phyloP scores from a whole-genome alignment of 495 filamentous ascomycete species.

The Penicillium atrosanguineum region DNA sequence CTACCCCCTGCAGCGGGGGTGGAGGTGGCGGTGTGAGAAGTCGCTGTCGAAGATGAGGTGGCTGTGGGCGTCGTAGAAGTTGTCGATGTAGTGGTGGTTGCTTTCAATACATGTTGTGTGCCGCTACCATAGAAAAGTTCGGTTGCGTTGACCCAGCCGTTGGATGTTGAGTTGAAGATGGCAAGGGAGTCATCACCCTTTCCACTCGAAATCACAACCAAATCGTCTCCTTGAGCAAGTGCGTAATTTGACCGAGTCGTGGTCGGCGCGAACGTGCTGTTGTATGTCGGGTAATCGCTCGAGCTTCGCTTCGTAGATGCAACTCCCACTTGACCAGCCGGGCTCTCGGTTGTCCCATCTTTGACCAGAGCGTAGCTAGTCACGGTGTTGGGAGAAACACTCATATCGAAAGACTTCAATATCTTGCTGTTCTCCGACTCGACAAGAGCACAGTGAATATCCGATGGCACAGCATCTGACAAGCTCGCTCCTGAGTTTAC shows the following conservation, averaged over 20 bases:
- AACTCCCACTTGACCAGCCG: conserved; percentile 31
- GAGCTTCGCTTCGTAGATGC: conserved; percentile 43
- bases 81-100: conserved; percentile 41
- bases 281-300: conserved; percentile 74
- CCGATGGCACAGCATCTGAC: conserved; percentile 52
- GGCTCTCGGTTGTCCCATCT: conserved; percentile 34
- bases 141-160: conserved; percentile 78
- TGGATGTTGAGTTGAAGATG: conserved; percentile 77
- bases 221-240: conserved; percentile 54
- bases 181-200: conserved; percentile 56
- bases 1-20: conserved; percentile 31
- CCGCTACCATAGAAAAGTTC: conserved; percentile 56
- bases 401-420: conserved; percentile 79
- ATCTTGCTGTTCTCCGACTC: conserved; percentile 78
- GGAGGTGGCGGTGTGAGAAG: conserved; percentile 31
- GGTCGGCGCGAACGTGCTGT: conserved; percentile 66
- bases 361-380: conserved; percentile 59
- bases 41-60: conserved; percentile 21
- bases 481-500: conserved; percentile 58
- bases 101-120: conserved; percentile 34
- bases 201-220: conserved; percentile 79
- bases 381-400: conserved; percentile 72
- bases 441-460: conserved; percentile 62
- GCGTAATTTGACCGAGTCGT: conserved; percentile 60
- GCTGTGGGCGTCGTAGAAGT: conserved; percentile 26